A percentile compares a stretch with the other conserved stretches of the same genome.
phyloP scores from a whole-genome alignment of 2,329 filamentous ascomycete species.

The Alternaria hordeiaustralica region DNA sequence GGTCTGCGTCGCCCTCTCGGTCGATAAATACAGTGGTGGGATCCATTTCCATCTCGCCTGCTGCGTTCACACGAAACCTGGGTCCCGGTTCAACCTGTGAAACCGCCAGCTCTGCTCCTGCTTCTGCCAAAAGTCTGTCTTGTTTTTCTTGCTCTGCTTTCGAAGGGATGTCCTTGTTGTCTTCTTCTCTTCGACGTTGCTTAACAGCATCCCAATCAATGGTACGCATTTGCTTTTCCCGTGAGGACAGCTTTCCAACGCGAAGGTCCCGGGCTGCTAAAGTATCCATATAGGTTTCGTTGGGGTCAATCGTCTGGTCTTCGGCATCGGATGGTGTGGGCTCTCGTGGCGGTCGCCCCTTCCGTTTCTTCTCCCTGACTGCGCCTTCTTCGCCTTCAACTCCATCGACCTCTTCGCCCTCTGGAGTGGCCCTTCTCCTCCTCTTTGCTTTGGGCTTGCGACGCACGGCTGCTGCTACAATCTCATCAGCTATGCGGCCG shows the following conservation, averaged over 20 bases:
- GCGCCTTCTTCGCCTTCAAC: slow-evolving; percentile 15
- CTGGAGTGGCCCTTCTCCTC: slow-evolving; percentile 21
- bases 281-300: slow-evolving; percentile 73
- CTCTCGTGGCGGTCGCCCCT: slow-evolving; percentile 36
- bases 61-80: slow-evolving; percentile 62
- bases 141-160: slow-evolving; percentile 32
- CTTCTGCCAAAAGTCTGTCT: slow-evolving; percentile 29
- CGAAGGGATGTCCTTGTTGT: slow-evolving; percentile 26
- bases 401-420: slow-evolving; percentile 11
- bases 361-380: slow-evolving; percentile 25
- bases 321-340: slow-evolving; percentile 47
- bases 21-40: slow-evolving; percentile 72
- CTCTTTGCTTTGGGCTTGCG: slow-evolving; percentile 28
- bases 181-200: slow-evolving; percentile 48
- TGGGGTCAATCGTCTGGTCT: slow-evolving; percentile 64
- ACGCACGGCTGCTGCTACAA: slow-evolving; percentile 10
- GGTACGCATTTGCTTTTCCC: slow-evolving; percentile 74
- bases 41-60: slow-evolving; percentile 76
- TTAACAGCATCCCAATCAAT: slow-evolving; percentile 65
- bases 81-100: slow-evolving; percentile 49
- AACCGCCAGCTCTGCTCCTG: slow-evolving; percentile 15
- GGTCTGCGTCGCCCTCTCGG: slow-evolving; percentile 67
- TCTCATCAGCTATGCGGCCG: slow-evolving; percentile 13
- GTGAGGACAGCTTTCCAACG: slow-evolving; percentile 76
- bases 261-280: slow-evolving; percentile 68